phyloP scores from a whole-genome alignment of 2,329 filamentous ascomycete species.

The Hypocreales sp. region DNA sequence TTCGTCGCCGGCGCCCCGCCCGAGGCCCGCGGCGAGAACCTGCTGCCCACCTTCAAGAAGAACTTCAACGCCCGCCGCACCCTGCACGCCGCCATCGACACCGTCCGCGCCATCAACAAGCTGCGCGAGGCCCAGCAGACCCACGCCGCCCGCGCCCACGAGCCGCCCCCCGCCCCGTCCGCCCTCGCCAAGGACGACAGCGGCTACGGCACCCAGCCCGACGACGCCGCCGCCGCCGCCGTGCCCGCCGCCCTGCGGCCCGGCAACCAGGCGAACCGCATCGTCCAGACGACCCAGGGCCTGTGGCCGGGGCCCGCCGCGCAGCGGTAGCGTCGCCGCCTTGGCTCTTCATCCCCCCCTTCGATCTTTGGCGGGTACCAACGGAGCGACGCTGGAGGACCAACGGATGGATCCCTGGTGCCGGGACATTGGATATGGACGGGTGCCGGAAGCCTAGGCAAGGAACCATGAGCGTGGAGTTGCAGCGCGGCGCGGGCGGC shows the following conservation, averaged over 20 bases:
- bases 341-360: slow-evolving; percentile 3
- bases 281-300: slow-evolving; percentile 49
- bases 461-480: too few species aligned
- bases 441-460: too few species aligned
- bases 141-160: slow-evolving; percentile 31
- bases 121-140: slow-evolving; percentile 43
- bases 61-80: slow-evolving; percentile 59
- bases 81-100: slow-evolving; percentile 55
- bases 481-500: too few species aligned
- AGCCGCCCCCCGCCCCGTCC: slow-evolving; percentile 25
- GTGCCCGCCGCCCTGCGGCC: slow-evolving; percentile 38
- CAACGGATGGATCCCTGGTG: too few species aligned
- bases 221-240: slow-evolving; percentile 19
- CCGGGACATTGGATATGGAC: too few species aligned
- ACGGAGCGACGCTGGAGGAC: too few species aligned
- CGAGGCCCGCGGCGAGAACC: slow-evolving; percentile 39
- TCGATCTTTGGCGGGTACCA: too few species aligned
- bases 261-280: slow-evolving; percentile 36
- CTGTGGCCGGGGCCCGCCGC: slow-evolving; percentile 33
- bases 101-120: slow-evolving; percentile 57
- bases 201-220: slow-evolving; percentile 29
- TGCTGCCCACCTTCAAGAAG: slow-evolving; percentile 56
- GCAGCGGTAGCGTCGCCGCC: slow-evolving; percentile 8
- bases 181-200: slow-evolving; percentile 27
- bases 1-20: slow-evolving; percentile 40